Evolutionary conservation across 1,284 basidiomycete species (phyloP).

Genomic region (Fomitopsis betulina): DNA sequence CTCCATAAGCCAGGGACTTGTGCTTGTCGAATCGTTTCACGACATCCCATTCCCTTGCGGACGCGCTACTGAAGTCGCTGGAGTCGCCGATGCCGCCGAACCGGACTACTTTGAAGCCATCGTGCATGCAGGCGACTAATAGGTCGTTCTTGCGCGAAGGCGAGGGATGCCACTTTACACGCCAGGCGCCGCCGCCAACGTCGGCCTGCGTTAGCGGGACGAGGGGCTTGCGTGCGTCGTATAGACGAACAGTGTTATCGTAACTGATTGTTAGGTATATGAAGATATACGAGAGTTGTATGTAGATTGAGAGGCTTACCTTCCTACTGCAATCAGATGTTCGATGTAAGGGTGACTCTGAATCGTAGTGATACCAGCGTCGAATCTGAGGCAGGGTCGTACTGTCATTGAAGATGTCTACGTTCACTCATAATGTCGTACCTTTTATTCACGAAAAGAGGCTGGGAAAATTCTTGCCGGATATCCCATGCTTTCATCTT

Average conservation of each 20-base stretch:
- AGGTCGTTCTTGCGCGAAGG: conserved; percentile 58
- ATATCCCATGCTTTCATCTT: conserved; percentile 91
- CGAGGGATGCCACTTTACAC: conserved; percentile 92
- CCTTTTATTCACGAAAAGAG: conserved; percentile 75
- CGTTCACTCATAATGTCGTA: conserved; percentile 22
- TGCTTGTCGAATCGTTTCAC: conserved; percentile 73
- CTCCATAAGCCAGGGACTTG: conserved; percentile 88
- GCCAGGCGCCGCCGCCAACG: conserved; percentile 93
- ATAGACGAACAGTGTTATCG: conserved; percentile 78
- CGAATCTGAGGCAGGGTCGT: conserved; percentile 54
- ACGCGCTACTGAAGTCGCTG: background rate
- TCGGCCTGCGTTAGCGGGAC: conserved; percentile 57
- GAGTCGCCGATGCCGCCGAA: conserved; percentile 31
- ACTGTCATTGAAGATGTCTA: background rate
- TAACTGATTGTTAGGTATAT: conserved; percentile 53
- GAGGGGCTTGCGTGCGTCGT: conserved; percentile 74
- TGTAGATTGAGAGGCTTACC: conserved; percentile 42
- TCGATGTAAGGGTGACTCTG: conserved; percentile 80
- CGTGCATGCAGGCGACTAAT: conserved; percentile 95
- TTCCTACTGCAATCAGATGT: conserved; percentile 88
- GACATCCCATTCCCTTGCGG: conserved; percentile 31
- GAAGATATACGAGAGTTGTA: background rate
- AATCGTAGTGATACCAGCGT: conserved; percentile 90
- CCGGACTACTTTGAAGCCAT: conserved; percentile 84
- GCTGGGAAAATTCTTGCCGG: conserved; percentile 55